These are phyloP conservation scores for Neurospora pannonica DNA, from an alignment of 495 filamentous ascomycete genomes.

Conservation along the genomic window DNA sequence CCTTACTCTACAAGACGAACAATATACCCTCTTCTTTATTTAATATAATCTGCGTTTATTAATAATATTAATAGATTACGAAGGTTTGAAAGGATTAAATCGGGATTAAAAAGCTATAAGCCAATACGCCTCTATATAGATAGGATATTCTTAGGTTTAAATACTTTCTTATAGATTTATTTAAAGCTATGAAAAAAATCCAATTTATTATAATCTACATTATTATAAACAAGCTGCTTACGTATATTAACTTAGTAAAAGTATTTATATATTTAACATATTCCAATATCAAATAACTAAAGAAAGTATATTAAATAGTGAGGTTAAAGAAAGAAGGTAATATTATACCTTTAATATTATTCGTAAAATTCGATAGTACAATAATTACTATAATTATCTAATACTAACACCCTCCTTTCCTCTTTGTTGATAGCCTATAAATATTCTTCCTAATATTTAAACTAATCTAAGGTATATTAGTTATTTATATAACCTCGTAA, in stretches of 20 bases:
- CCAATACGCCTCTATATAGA: too few species aligned
- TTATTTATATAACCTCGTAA: background rate
- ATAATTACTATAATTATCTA: background rate
- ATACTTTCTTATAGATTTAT: too few species aligned
- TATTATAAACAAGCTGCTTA: accelerated
- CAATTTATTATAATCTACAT: background rate
- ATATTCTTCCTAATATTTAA: background rate
- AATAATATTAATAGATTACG: too few species aligned
- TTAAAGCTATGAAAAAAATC: background rate
- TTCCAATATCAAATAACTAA: accelerated
- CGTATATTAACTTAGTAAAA: background rate
- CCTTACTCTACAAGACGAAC: too few species aligned
- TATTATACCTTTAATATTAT: accelerated
- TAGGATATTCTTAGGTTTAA: accelerated
- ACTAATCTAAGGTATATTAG: background rate
- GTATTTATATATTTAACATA: background rate
- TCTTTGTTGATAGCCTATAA: background rate
- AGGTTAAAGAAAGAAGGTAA: background rate
- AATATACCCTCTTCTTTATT: too few species aligned
- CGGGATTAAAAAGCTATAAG: too few species aligned
- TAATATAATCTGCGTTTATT: too few species aligned
- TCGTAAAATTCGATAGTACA: background rate
- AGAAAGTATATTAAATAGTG: background rate
- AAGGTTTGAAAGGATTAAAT: too few species aligned
- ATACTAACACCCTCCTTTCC: background rate